Conservation (phyloP, 2,329 filamentous ascomycete genomes). For the Fusarium illudens region DNA sequence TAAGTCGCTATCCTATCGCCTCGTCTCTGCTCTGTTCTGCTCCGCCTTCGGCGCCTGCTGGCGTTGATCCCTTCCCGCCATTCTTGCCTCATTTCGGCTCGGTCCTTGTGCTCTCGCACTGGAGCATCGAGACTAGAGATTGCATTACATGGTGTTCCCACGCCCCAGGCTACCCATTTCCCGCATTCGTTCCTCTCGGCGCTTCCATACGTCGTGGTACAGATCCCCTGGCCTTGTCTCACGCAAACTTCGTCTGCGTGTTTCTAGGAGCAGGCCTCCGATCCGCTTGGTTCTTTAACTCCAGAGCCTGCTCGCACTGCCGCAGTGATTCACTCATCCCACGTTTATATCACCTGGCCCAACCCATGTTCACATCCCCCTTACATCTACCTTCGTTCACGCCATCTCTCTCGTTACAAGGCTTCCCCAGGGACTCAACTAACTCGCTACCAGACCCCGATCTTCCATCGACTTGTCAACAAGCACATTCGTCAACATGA, state of each 20-base stretch:
- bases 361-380: background rate
- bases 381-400: conserved; percentile 15
- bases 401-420: conserved; percentile 13
- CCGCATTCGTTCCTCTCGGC: conserved; percentile 20
- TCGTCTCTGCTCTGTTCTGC: background rate
- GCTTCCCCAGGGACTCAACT: conserved; percentile 10
- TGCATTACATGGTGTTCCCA: conserved; percentile 32
- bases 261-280: conserved; percentile 20
- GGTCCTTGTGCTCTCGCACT: conserved; percentile 3
- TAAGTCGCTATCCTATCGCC: conserved; percentile 11
- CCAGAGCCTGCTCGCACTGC: conserved; percentile 5
- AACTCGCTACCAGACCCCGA: conserved; percentile 21
- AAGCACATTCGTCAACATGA: conserved; percentile 56
- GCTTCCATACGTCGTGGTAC: conserved; percentile 34
- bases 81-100: conserved; percentile 14
- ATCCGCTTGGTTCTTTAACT: conserved; percentile 22
- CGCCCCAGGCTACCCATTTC: conserved; percentile 18
- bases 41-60: background rate
- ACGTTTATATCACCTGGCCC: conserved; percentile 7
- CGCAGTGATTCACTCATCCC: conserved; percentile 27
- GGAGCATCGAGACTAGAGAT: conserved; percentile 20
- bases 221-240: conserved; percentile 42
- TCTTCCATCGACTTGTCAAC: conserved; percentile 26
- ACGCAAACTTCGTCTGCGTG: conserved; percentile 41
- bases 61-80: conserved; percentile 1